Evolutionary conservation across 2,329 filamentous ascomycete species (phyloP).

Genomic region (Curvularia hawaiiensis): DNA sequence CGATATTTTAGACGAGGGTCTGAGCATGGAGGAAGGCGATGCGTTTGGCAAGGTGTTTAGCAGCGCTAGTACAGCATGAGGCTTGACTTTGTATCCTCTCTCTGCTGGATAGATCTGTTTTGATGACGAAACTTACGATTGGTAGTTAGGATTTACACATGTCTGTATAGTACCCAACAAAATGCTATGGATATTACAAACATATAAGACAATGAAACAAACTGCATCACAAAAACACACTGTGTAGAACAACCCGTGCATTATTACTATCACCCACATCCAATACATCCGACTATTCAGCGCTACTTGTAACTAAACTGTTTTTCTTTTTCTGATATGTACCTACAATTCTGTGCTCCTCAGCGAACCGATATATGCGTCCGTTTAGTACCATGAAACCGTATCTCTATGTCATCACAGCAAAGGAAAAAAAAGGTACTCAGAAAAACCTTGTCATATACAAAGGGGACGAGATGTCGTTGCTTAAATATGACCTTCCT

Average conservation of each 20-base stretch:
- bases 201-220: not conserved
- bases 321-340: not conserved
- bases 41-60: constrained; percentile 57
- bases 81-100: not conserved
- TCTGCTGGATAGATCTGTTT: too few species aligned
- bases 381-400: not conserved
- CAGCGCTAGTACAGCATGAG: constrained; percentile 22
- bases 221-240: not conserved
- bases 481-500: constrained; percentile 7
- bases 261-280: not conserved
- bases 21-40: constrained; percentile 80
- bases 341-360: not conserved
- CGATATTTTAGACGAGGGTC: constrained; percentile 76
- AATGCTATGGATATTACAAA: not conserved
- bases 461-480: constrained; percentile 9
- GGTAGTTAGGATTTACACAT: not conserved
- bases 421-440: not conserved
- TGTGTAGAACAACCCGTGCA: too few species aligned
- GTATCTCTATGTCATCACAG: not conserved
- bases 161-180: not conserved
- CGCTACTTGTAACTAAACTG: not conserved
- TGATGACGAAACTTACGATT: not conserved
- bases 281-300: not conserved
- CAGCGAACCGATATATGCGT: not conserved
- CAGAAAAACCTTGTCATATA: constrained; percentile 8